Evolutionary conservation across 2,329 filamentous ascomycete species (phyloP).

Genomic region (Claviceps citrina): DNA sequence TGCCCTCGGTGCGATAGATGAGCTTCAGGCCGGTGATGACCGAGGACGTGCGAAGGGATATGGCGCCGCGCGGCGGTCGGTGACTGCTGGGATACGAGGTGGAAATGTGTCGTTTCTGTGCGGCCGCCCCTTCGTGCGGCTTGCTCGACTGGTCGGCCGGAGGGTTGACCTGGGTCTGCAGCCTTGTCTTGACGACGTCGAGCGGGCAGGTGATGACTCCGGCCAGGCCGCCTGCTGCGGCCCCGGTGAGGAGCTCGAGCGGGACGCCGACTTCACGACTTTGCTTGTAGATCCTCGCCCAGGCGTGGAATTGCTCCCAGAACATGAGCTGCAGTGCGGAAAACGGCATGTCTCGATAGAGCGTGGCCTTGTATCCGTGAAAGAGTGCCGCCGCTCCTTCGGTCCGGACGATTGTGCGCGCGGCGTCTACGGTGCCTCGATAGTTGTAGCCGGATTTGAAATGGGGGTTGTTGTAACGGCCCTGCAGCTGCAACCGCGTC

Average conservation of each 20-base stretch:
- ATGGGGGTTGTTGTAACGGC: conserved; percentile 84
- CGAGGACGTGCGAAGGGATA: conserved; percentile 75
- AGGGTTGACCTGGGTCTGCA: conserved; percentile 71
- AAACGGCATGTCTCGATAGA: conserved; percentile 88
- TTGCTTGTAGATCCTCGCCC: conserved; percentile 65
- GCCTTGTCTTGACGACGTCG: conserved; percentile 91
- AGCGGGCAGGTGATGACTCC: conserved; percentile 90
- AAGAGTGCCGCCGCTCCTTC: conserved; percentile 82
- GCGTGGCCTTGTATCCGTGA: conserved; percentile 90
- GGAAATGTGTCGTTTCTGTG: conserved; percentile 61
- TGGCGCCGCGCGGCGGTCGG: conserved; percentile 60
- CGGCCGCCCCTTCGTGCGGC: conserved; percentile 22
- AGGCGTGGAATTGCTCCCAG: conserved; percentile 81
- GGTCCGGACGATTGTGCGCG: conserved; percentile 63
- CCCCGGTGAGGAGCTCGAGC: conserved; percentile 78
- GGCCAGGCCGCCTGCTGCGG: conserved; percentile 77
- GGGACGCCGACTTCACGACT: conserved; percentile 72
- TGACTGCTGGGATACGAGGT: conserved; percentile 81
- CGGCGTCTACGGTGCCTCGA: conserved; percentile 67
- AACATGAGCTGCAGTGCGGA: conserved; percentile 96
- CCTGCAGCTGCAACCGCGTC: conserved; percentile 89
- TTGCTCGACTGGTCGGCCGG: conserved; percentile 14
- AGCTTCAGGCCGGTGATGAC: conserved; percentile 69
- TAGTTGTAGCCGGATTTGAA: conserved; percentile 97
- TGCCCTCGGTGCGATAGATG: conserved; percentile 80